Evolutionary conservation across 768 basidiomycete species (phyloP).

Genomic region (Megacollybia marginata): DNA sequence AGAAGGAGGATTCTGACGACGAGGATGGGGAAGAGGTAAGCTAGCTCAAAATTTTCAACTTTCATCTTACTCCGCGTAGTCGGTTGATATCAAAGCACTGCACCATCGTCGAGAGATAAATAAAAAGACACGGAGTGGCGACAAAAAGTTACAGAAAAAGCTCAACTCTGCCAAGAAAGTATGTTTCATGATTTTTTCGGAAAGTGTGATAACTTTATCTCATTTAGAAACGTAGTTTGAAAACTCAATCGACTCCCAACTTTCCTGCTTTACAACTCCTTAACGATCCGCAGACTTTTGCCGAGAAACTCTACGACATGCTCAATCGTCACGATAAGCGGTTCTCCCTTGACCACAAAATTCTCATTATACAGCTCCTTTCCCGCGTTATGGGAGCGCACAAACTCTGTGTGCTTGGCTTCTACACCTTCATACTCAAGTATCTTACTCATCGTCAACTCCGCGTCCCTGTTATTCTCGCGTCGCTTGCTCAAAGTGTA

Average conservation of each 20-base stretch:
- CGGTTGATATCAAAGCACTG: constrained; percentile 62
- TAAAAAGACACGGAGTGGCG: constrained; percentile 82
- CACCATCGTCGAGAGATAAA: constrained; percentile 88
- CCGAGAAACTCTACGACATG: constrained; percentile 85
- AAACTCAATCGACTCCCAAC: constrained; percentile 41
- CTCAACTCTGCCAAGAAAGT: constrained; percentile 75
- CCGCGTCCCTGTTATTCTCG: constrained; percentile 87
- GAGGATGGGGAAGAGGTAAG: constrained; percentile 57
- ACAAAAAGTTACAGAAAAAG: constrained; percentile 71
- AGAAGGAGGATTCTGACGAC: constrained; percentile 65
- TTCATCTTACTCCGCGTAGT: constrained; percentile 26
- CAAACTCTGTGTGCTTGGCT: constrained; percentile 87
- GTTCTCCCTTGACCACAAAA: constrained; percentile 95
- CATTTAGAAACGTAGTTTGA: constrained; percentile 9
- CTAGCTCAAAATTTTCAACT: not conserved
- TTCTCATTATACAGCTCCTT: constrained; percentile 93
- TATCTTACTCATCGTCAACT: constrained; percentile 92
- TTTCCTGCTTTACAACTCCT: constrained; percentile 91
- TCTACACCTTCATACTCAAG: constrained; percentile 94
- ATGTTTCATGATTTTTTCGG: constrained; percentile 5
- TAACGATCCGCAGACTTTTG: constrained; percentile 92
- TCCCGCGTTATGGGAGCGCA: constrained; percentile 90
- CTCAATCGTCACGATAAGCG: constrained; percentile 85
- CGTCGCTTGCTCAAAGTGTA: constrained; percentile 87
- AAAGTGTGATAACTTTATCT: not conserved